Percentiles rank a stretch among this genome's conserved stretches.
These are phyloP conservation scores for Telfairia occidentalis DNA, from an alignment of 331 rosid genomes.

Conservation along the genomic window DNA sequence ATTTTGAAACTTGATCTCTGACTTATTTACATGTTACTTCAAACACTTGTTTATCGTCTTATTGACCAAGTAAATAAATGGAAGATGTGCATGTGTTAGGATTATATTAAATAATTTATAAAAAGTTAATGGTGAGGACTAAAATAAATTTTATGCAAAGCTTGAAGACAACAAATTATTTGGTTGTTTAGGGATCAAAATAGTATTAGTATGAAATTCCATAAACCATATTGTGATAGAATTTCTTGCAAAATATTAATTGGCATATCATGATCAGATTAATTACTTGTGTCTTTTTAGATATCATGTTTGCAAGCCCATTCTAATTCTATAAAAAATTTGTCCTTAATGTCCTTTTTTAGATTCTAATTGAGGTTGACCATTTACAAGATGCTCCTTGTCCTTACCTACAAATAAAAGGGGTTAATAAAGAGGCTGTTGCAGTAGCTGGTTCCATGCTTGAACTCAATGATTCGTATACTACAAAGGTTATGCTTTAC, in stretches of 20 bases:
- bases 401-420: constrained; percentile 91
- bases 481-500: constrained; percentile 64
- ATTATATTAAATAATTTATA: not conserved
- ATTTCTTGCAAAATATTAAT: not conserved
- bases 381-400: constrained; percentile 85
- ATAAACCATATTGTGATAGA: not conserved
- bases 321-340: not conserved
- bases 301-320: not conserved
- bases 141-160: not conserved
- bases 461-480: constrained; percentile 71
- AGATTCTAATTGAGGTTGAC: constrained; percentile 92
- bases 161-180: not conserved
- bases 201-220: not conserved
- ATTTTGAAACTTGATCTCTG: not conserved
- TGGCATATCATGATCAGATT: not conserved
- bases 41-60: not conserved
- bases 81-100: not conserved
- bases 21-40: not conserved
- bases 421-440: constrained; percentile 89
- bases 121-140: not conserved
- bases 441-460: constrained; percentile 84
- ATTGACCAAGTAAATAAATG: not conserved
- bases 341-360: not conserved
- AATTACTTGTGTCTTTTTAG: not conserved
- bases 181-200: not conserved